Evolutionary conservation across 805 yeast genomes (phyloP).

Genomic region (Spathaspora passalidarum): DNA sequence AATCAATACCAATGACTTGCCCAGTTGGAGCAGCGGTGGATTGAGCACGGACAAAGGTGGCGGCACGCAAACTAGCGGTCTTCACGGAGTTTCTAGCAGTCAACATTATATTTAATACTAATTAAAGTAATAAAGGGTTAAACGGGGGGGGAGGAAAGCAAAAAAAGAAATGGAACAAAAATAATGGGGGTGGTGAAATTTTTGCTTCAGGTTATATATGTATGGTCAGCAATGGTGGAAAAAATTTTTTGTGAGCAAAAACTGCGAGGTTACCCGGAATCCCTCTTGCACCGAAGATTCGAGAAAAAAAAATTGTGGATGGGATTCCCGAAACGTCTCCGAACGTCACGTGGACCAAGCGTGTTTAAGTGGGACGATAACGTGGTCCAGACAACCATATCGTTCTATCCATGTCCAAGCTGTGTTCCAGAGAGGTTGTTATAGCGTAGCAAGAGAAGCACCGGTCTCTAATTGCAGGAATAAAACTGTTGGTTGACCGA

Average conservation of each 20-base stretch:
- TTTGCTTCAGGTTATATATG: background rate
- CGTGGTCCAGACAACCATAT: no score
- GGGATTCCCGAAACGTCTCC: background rate
- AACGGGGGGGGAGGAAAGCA: no score
- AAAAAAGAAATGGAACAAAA: no score
- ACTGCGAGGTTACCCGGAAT: background rate
- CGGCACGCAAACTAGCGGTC: slow-evolving; percentile 35
- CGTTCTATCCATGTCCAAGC: no score
- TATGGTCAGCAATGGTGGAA: background rate
- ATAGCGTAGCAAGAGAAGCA: no score
- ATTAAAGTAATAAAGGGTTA: background rate
- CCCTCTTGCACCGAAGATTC: background rate
- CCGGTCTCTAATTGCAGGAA: no score
- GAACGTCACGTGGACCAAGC: background rate
- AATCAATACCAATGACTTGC: slow-evolving; percentile 78
- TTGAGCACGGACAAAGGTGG: slow-evolving; percentile 25
- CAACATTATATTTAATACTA: slow-evolving; percentile 27
- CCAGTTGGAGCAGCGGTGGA: slow-evolving; percentile 38
- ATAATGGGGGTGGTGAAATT: no score
- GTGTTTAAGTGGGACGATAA: no score
- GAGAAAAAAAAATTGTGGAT: background rate
- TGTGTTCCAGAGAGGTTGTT: no score
- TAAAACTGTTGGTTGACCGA: no score
- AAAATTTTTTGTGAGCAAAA: background rate
- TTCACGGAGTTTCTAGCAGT: slow-evolving; percentile 40